Evolutionary conservation across 306 rosid species (phyloP), one percentile per base, ranked within the genome.

Genomic region (Cucurbita maxima): DNA sequence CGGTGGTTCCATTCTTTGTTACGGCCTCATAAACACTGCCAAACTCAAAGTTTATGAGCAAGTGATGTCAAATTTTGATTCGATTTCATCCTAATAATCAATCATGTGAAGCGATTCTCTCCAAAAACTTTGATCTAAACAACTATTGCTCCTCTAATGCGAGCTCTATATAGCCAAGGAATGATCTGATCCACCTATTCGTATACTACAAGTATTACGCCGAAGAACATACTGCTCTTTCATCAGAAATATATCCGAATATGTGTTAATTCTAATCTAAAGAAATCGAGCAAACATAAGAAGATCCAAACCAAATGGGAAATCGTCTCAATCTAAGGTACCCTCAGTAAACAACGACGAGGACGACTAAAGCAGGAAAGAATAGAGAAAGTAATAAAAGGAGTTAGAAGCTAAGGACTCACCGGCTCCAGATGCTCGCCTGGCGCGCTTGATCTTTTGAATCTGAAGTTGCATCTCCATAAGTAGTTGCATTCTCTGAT

Each of bases 381-480:
- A 38, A 66, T 20, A 8, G 10, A 18, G 18, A 61, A 66, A 66
- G 22, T 47, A 19, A 68, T 4, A 22, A 63, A 40, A 3, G 61
- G 19, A n/a, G 68, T 50, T 9, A 55, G 43, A 53, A 14, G 57
- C 25, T 37, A 45, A 22, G 48, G 59, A 50, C 79, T 79, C 67
- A 88, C 88, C 89, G 19, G 81, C 18, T 13, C 68, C 71, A 34
- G 90, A 75, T 60, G 82, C 67, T 52, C 82, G 79, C 64, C 82
- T 86, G 80, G 85, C 79, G 76, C 69, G 78, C 55, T 85, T 88
- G 71, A 74, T 75, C 76, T 85, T 88, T 19, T 80, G 84, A 38
- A 88, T 77, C 74, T 80, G 87, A 69, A 84, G 62, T 76, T 87
- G 89, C 3, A 86, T 87, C 55, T 89, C 96, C 88, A 85, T 78